These are phyloP conservation scores for Pseudogymnoascus sp. DNA, from an alignment of 2,329 filamentous ascomycete genomes.

Conservation along the genomic window DNA sequence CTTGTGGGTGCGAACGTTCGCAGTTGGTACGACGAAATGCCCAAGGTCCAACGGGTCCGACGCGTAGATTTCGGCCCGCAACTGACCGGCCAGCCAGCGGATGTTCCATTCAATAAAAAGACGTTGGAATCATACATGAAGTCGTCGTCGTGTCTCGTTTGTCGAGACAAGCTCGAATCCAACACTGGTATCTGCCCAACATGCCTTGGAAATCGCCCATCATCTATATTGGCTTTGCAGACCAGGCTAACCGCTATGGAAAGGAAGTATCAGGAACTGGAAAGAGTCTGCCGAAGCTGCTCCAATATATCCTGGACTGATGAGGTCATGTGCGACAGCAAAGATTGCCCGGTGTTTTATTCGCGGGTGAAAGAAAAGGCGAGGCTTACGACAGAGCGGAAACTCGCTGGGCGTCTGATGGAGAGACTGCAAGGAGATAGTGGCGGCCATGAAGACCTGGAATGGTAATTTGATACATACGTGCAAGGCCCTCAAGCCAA, in stretches of 20 bases:
- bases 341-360: slow-evolving; percentile 91
- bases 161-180: slow-evolving; percentile 42
- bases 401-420: slow-evolving; percentile 35
- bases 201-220: slow-evolving; percentile 49
- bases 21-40: slow-evolving; percentile 95
- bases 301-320: slow-evolving; percentile 66
- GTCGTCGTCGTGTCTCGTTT: slow-evolving; percentile 71
- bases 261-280: slow-evolving; percentile 54
- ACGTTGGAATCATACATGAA: slow-evolving; percentile 95
- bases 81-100: slow-evolving; percentile 29
- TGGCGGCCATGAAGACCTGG: slow-evolving; percentile 20
- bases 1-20: slow-evolving; percentile 87
- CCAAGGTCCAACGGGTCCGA: slow-evolving; percentile 73
- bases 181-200: slow-evolving; percentile 46
- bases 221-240: slow-evolving; percentile 58
- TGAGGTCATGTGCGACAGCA: slow-evolving; percentile 77
- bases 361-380: slow-evolving; percentile 58
- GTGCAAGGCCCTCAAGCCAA: background rate
- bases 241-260: slow-evolving; percentile 56
- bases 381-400: slow-evolving; percentile 33
- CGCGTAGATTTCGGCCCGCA: slow-evolving; percentile 32
- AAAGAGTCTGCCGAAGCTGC: slow-evolving; percentile 72
- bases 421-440: slow-evolving; percentile 31
- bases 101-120: slow-evolving; percentile 40
- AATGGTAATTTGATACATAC: slow-evolving; percentile 21